These are phyloP conservation scores for Ogataea salicorniae DNA, from an alignment of 805 yeast genomes.

Conservation along the genomic window DNA sequence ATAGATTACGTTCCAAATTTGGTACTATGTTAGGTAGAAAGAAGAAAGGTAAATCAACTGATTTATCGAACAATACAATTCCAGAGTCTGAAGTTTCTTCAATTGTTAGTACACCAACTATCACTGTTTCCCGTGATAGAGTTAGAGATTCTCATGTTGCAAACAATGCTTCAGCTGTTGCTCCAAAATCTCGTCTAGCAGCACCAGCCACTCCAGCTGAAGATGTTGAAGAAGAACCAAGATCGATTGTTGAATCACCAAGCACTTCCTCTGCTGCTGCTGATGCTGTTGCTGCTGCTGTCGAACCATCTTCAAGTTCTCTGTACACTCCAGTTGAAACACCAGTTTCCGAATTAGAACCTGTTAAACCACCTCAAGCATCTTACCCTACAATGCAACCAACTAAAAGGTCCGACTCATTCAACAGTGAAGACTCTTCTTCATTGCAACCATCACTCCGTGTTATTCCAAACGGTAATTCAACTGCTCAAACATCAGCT, in stretches of 20 bases:
- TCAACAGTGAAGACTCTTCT: constrained; percentile 13
- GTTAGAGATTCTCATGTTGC: constrained; percentile 2
- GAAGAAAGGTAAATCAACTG: constrained; percentile 41
- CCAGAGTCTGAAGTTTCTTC: constrained; percentile 31
- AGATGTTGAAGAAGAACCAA: not conserved
- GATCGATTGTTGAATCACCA: too few relatives aligned
- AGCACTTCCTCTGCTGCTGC: not conserved
- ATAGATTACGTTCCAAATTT: constrained; percentile 57
- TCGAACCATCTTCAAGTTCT: not conserved
- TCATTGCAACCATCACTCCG: constrained; percentile 20
- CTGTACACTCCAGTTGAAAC: constrained; percentile 3
- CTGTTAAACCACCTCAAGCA: constrained; percentile 6
- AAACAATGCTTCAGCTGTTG: not conserved
- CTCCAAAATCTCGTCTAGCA: not conserved
- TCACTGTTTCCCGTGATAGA: constrained; percentile 1
- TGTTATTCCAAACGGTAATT: constrained; percentile 2
- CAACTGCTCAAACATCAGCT: constrained; percentile 16
- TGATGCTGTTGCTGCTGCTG: not conserved
- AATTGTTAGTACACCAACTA: constrained; percentile 16
- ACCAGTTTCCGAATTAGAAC: not conserved
- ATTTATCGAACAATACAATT: constrained; percentile 18
- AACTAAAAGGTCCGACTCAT: constrained; percentile 26
- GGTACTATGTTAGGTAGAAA: constrained; percentile 62
- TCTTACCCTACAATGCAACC: constrained; percentile 29
- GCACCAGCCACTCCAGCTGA: constrained; percentile 1